These are phyloP conservation scores for Spatholobus suberectus DNA, from an alignment of 306 rosid genomes.

Conservation along the genomic window DNA sequence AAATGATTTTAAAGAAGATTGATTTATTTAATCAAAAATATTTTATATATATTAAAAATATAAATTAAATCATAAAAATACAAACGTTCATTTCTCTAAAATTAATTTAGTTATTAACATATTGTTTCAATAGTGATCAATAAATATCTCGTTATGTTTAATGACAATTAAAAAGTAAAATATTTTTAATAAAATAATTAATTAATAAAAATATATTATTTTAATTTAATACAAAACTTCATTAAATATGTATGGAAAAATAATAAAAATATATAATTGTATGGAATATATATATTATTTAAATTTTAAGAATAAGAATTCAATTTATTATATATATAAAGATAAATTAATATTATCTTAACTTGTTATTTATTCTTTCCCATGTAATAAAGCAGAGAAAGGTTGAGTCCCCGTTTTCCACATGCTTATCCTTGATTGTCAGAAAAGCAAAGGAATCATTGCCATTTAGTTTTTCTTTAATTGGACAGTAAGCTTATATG, in stretches of 20 bases:
- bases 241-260: background rate
- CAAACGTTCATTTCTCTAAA: too few species aligned
- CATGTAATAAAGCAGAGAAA: background rate
- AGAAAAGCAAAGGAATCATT: background rate
- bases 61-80: too few species aligned
- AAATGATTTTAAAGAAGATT: background rate
- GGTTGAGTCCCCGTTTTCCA: background rate
- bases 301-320: background rate
- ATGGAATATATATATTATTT: too few species aligned
- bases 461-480: constrained; percentile 24
- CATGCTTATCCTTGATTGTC: background rate
- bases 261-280: background rate
- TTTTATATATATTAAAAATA: too few species aligned
- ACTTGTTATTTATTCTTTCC: background rate
- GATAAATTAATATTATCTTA: background rate
- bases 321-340: background rate
- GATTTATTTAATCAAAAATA: too few species aligned
- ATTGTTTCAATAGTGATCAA: background rate
- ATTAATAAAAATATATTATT: too few species aligned
- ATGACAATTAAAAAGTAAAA: background rate
- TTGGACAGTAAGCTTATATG: background rate
- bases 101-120: too few species aligned
- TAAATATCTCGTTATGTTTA: background rate
- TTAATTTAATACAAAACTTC: background rate
- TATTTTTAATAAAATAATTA: too few species aligned